Conservation (phyloP, 192 early-diverging fungal species). For the Linnemannia zychae region DNA sequence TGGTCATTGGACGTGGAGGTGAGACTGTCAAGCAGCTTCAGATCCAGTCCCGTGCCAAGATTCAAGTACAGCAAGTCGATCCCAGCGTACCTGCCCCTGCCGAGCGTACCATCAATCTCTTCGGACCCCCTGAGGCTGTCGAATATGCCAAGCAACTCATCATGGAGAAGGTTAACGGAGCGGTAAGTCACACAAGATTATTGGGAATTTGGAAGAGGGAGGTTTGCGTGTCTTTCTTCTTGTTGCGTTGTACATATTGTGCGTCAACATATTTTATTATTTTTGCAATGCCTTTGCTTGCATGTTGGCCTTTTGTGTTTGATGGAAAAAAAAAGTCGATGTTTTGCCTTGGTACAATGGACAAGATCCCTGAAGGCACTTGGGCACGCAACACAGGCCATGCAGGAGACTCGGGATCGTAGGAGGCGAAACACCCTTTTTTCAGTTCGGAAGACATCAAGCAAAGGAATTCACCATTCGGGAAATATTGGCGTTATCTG, state of each 20-base stretch:
- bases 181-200: conserved; percentile 40
- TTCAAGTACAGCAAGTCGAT: conserved; percentile 67
- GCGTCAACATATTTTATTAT: not conserved
- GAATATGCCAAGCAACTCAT: conserved; percentile 65
- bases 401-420: not conserved
- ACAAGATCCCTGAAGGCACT: no score
- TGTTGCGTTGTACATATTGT: not conserved
- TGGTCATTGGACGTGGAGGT: conserved; percentile 70
- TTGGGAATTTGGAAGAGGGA: not conserved
- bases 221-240: not conserved
- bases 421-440: not conserved
- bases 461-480: not conserved
- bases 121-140: conserved; percentile 60
- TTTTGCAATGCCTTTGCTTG: not conserved
- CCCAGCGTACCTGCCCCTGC: conserved; percentile 49
- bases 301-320: not conserved
- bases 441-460: not conserved
- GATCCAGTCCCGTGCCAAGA: conserved; percentile 72
- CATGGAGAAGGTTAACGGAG: conserved; percentile 63
- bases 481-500: not conserved
- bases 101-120: conserved; percentile 63
- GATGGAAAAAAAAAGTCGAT: not conserved
- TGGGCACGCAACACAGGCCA: no score
- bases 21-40: conserved; percentile 72
- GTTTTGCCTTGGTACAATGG: not conserved